Base-by-base conservation (phyloP, 2,329 filamentous ascomycete species). In the Tolypocladium capitatum region DNA sequence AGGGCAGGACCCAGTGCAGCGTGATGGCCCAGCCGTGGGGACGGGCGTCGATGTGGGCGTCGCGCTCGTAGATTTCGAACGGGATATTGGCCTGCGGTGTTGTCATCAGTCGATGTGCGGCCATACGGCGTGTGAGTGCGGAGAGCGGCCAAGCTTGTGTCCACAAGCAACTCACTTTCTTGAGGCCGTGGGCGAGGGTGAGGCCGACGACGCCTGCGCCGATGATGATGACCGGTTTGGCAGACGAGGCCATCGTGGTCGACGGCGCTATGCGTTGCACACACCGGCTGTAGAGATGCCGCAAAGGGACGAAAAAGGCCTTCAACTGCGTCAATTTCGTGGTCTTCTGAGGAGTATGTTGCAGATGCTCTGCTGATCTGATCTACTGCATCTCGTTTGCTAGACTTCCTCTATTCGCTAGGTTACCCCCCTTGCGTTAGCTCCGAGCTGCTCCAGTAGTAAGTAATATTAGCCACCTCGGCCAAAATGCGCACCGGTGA, bases 21-120 rank as follows among this genome's bases (percentile, higher is more conserved):
- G 77, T 80, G 45, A 82, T 66, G 38, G 74, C 77, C 78, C 77
- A 81, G 43, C 78, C 76, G 36, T 72, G 70, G 3, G 52, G 49
- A 20, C 63, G 63, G 20, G 54, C 52, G 43, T 57, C 55, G 47
- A 59, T 52, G 43, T 59, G 51, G 20, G 53, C 53, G 55, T 60
- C 53, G 33, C 60, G 59, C 48, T 64, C 62, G 50, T 58, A 64
- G 18, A 64, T 48, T 31, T 60, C 51, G 46, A 63, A 64, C 0
- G 61, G 55, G 8, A 63, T 57, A 8, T 55, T 54, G 42, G 59
- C 56, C 62, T 64, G 32, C 30, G 21, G 13, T 14, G 34, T 41
- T 14, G 31, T 21, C 28, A 20, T 40, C 47, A 48, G 38, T n/a
- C 34, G 24, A 28, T 16, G n/a, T 28, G 24, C 24, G 10, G 38